Conservation (phyloP, 2,329 filamentous ascomycete species). For the Sclerotiophoma versabilis region DNA sequence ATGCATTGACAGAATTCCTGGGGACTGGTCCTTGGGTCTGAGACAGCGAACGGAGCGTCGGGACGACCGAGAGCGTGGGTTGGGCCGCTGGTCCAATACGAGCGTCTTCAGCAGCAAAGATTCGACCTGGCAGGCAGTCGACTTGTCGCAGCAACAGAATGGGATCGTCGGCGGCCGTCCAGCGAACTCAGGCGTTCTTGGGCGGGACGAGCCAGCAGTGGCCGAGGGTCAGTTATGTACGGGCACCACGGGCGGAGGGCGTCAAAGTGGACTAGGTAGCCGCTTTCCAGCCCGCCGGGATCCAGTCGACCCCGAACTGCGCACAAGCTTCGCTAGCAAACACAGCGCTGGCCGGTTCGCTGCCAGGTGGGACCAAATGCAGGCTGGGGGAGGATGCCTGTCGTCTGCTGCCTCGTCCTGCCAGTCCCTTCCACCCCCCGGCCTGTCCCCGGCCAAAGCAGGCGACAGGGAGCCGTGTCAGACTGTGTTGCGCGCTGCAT, state of each 20-base stretch:
- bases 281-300: constrained; percentile 37
- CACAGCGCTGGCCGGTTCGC: constrained; percentile 31
- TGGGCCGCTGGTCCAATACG: constrained; percentile 14
- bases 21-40: constrained; percentile 37
- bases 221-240: constrained; percentile 33
- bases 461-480: constrained; percentile 3
- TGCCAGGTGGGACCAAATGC: constrained; percentile 22
- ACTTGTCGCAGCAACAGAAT: neutral
- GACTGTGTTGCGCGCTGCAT: neutral
- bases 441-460: constrained; percentile 2
- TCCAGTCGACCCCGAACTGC: constrained; percentile 33
- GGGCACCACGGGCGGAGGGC: constrained; percentile 17
- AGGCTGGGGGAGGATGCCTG: constrained; percentile 17
- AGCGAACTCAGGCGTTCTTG: constrained; percentile 18
- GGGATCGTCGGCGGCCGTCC: constrained; percentile 9
- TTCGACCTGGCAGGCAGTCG: neutral
- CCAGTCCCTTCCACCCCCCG: neutral
- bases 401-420: too few relatives aligned
- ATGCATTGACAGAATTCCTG: constrained; percentile 19
- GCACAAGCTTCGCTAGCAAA: constrained; percentile 36
- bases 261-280: constrained; percentile 26
- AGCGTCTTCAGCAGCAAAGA: constrained; percentile 3
- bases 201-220: constrained; percentile 21
- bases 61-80: constrained; percentile 34
- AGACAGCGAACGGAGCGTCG: constrained; percentile 36